These are phyloP conservation scores for Citrus maxima DNA, from an alignment of 345 rosid genomes.

Conservation along the genomic window DNA sequence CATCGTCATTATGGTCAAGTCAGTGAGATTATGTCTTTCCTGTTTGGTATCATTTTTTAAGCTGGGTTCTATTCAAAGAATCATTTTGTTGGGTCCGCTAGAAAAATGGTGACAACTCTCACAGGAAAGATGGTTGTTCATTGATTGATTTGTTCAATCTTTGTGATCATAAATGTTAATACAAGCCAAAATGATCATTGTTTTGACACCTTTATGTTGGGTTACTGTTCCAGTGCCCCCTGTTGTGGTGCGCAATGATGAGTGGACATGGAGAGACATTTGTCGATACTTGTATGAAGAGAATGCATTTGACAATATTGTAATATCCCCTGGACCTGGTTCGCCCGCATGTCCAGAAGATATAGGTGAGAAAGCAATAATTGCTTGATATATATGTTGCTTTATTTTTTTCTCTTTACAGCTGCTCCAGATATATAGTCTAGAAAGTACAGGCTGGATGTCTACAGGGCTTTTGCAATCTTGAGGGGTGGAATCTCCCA, in stretches of 20 bases:
- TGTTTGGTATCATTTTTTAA: not conserved
- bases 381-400: not conserved
- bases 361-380: slow-evolving; percentile 51
- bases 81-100: not conserved
- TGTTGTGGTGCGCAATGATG: slow-evolving; percentile 77
- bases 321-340: slow-evolving; percentile 98
- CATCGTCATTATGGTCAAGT: not conserved
- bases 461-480: not conserved
- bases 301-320: slow-evolving; percentile 76
- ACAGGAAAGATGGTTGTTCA: not conserved
- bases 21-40: not conserved
- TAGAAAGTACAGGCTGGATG: not conserved
- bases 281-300: slow-evolving; percentile 58
- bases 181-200: not conserved
- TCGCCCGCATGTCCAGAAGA: slow-evolving; percentile 76
- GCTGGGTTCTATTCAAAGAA: not conserved
- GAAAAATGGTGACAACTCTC: not conserved
- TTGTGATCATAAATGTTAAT: not conserved
- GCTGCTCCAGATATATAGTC: not conserved
- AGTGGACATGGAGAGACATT: slow-evolving; percentile 78
- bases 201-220: slow-evolving; percentile 16
- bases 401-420: not conserved
- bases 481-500: not conserved
- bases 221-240: slow-evolving; percentile 63
- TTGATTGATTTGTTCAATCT: not conserved